Evolutionary conservation across 2,329 filamentous ascomycete species (phyloP).

Genomic region (Penicillium concentricum): DNA sequence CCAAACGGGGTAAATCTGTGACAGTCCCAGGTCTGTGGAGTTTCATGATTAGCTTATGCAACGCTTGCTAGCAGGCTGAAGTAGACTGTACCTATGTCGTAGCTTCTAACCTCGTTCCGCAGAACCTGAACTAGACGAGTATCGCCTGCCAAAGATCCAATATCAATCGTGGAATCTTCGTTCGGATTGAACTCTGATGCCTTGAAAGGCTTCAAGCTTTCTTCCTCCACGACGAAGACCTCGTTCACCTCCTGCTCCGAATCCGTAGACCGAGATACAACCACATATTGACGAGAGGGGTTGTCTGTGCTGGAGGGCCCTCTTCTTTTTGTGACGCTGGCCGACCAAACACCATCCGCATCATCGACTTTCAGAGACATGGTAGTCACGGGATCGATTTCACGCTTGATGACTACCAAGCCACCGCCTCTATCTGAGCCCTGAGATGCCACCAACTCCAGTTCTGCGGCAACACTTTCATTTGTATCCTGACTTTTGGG

Average conservation of each 20-base stretch:
- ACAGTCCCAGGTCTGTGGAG: conserved; percentile 71
- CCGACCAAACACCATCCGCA: conserved; percentile 77
- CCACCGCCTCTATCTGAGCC: conserved; percentile 61
- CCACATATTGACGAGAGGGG: conserved; percentile 68
- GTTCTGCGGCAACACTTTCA: conserved; percentile 34
- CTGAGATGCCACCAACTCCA: conserved; percentile 55
- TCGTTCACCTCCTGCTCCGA: conserved; percentile 72
- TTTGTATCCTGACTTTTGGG: conserved; percentile 46
- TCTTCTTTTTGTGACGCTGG: conserved; percentile 54
- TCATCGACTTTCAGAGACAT: conserved; percentile 70
- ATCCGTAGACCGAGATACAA: conserved; percentile 69
- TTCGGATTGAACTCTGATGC: conserved; percentile 90
- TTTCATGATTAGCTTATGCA: background rate
- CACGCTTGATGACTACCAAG: conserved; percentile 73
- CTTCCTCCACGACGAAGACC: conserved; percentile 72
- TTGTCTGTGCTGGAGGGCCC: conserved; percentile 54
- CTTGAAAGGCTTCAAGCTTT: conserved; percentile 70
- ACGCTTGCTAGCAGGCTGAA: background rate
- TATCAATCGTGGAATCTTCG: conserved; percentile 81
- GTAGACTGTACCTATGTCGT: conserved; percentile 72
- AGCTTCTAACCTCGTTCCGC: conserved; percentile 81
- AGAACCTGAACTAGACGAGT: conserved; percentile 84
- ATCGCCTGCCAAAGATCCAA: conserved; percentile 76
- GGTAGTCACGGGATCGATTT: conserved; percentile 71
- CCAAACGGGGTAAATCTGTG: conserved; percentile 87